These are phyloP conservation scores for Arachis stenosperma DNA, from an alignment of 306 rosid genomes.

Conservation along the genomic window DNA sequence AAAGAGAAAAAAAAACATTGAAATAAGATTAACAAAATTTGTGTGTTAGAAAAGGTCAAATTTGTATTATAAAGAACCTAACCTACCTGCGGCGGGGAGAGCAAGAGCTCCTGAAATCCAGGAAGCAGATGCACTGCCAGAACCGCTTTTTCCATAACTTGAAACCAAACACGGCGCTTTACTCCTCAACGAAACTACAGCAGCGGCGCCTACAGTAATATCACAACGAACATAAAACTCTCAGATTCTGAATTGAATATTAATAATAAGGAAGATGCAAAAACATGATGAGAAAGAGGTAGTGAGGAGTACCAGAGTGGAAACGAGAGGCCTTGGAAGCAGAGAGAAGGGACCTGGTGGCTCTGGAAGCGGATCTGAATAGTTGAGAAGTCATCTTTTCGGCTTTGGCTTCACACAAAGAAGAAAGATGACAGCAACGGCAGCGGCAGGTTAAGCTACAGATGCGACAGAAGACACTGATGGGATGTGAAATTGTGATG, in stretches of 20 bases:
- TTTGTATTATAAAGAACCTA: background rate
- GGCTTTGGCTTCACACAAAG: background rate
- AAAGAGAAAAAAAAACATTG: slow-evolving; percentile 22
- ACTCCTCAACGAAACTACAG: slow-evolving; percentile 55
- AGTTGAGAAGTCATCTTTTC: slow-evolving; percentile 63
- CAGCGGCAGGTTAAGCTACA: background rate
- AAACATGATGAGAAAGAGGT: too few relatives aligned
- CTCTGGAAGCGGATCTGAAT: slow-evolving; percentile 72
- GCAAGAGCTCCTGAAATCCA: slow-evolving; percentile 85
- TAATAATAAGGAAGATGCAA: too few relatives aligned
- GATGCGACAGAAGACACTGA: background rate
- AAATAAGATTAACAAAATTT: background rate
- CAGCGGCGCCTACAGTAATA: slow-evolving; percentile 59
- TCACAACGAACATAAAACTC: background rate
- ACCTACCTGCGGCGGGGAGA: slow-evolving; percentile 77
- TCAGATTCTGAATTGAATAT: slow-evolving; percentile 12
- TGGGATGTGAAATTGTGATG: too few relatives aligned
- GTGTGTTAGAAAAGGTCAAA: too few relatives aligned
- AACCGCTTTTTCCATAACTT: slow-evolving; percentile 48
- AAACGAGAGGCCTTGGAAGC: slow-evolving; percentile 69
- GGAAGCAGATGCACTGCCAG: slow-evolving; percentile 51
- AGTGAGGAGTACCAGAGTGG: slow-evolving; percentile 44
- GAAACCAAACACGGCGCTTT: slow-evolving; percentile 55
- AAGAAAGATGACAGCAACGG: background rate
- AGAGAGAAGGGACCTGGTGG: slow-evolving; percentile 73